phyloP scores from a whole-genome alignment of 768 basidiomycete species.

The Phanerochaete sordida region DNA sequence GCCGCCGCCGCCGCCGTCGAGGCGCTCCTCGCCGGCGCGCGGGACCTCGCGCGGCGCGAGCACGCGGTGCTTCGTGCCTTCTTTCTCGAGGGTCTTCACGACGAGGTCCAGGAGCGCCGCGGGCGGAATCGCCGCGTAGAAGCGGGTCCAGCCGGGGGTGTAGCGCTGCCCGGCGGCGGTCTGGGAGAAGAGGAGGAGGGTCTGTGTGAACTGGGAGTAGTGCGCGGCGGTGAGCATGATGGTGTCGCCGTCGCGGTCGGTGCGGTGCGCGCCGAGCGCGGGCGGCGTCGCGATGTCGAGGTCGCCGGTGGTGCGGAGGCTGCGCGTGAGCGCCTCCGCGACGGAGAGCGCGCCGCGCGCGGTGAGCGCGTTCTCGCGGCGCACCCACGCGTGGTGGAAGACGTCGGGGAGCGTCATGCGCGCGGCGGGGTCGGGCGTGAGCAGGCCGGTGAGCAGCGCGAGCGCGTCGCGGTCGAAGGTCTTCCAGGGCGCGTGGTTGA shows the following conservation, averaged over 20 bases:
- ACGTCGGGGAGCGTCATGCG: constrained; percentile 64
- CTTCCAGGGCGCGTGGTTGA: constrained; percentile 77
- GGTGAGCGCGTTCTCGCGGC: constrained; percentile 68
- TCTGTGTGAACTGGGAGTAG: constrained; percentile 74
- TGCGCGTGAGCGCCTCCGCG: constrained; percentile 67
- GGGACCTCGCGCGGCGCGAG: constrained; percentile 19
- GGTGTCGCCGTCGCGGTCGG: constrained; percentile 55
- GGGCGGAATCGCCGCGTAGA: constrained; percentile 65
- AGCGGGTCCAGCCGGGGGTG: constrained; percentile 74
- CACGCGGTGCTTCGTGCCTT: constrained; percentile 49
- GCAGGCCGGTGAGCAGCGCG: constrained; percentile 70
- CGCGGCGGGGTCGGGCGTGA: constrained; percentile 64
- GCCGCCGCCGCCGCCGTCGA: neutral
- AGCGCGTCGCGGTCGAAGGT: constrained; percentile 54
- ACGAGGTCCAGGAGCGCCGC: constrained; percentile 49
- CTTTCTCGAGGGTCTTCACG: constrained; percentile 44
- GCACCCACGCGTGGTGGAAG: constrained; percentile 68
- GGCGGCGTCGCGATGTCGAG: constrained; percentile 65
- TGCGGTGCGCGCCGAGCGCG: constrained; percentile 17
- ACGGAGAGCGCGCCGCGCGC: constrained; percentile 45
- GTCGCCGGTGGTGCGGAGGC: constrained; percentile 69
- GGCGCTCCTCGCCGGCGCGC: neutral
- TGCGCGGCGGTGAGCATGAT: constrained; percentile 55
- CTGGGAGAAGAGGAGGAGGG: constrained; percentile 82
- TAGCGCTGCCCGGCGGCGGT: constrained; percentile 74